Evolutionary conservation across 2,329 filamentous ascomycete species (phyloP).

Genomic region (Colletotrichum sp.): DNA sequence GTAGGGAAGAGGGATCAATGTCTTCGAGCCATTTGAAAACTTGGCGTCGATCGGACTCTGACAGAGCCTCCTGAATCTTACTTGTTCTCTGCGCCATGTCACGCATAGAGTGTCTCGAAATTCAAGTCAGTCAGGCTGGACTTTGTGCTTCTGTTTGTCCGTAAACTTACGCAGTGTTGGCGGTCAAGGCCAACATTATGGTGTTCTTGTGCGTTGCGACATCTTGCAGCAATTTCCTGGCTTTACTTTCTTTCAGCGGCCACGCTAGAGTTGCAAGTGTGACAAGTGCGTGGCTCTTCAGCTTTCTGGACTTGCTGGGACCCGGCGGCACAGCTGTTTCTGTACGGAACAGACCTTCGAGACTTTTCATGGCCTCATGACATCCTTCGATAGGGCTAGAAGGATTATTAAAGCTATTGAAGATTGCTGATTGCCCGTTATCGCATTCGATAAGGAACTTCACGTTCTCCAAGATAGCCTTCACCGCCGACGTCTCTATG

Average conservation of each 20-base stretch:
- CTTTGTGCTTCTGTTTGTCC: too few relatives aligned
- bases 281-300: too few relatives aligned
- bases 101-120: too few relatives aligned
- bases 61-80: fast-evolving
- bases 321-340: too few relatives aligned
- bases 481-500: fast-evolving
- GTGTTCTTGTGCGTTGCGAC: background rate
- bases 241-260: background rate
- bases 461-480: fast-evolving
- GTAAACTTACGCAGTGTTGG: too few relatives aligned
- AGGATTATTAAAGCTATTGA: too few relatives aligned
- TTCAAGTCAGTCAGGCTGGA: too few relatives aligned
- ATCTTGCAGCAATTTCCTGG: background rate
- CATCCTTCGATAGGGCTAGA: background rate
- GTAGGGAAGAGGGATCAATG: background rate
- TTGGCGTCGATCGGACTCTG: background rate
- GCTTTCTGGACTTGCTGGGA: too few relatives aligned
- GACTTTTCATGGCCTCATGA: background rate
- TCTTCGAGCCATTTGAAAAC: background rate
- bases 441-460: background rate
- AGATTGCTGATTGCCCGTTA: fast-evolving
- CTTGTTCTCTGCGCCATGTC: too few relatives aligned
- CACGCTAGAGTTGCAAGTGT: background rate
- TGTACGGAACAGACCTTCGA: background rate
- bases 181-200: background rate